Conservation (phyloP, 2,329 filamentous ascomycete genomes). For the Aureobasidium sp. region DNA sequence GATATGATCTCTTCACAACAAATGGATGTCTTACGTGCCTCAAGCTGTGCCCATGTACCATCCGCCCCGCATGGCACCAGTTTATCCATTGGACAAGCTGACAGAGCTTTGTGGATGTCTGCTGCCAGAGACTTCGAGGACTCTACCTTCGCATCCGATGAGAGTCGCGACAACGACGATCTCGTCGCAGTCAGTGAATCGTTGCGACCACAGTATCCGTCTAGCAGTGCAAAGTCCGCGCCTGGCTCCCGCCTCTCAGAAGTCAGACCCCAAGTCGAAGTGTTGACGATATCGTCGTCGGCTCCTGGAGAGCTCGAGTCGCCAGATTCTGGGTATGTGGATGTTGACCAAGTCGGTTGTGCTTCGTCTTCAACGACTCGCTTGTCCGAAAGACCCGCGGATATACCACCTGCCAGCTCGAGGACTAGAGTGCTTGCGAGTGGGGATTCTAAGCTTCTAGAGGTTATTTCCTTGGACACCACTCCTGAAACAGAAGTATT, state of each 20-base stretch:
- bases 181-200: no score
- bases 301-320: neutral
- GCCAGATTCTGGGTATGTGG: conserved; percentile 14
- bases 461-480: neutral
- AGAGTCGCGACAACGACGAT: neutral
- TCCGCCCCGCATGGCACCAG: conserved; percentile 22
- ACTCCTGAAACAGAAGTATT: neutral
- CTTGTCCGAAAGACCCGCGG: neutral
- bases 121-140: conserved; percentile 51
- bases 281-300: conserved; percentile 5
- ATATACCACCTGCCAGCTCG: neutral
- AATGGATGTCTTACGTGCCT: conserved; percentile 25
- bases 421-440: neutral
- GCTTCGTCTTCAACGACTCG: neutral
- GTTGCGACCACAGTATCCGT: neutral
- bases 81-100: conserved; percentile 22
- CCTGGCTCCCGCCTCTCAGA: neutral
- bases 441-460: neutral
- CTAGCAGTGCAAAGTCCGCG: neutral
- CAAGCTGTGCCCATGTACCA: conserved; percentile 7
- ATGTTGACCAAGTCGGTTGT: conserved; percentile 10
- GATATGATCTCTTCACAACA: conserved; percentile 22
- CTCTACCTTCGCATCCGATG: neutral
- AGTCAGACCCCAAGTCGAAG: neutral
- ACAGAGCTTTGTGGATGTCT: conserved; percentile 56